Percentiles rank a stretch among this genome's conserved stretches.
phyloP scores from a whole-genome alignment of 176 grass and related monocot species.

The Ensete glaucum region DNA sequence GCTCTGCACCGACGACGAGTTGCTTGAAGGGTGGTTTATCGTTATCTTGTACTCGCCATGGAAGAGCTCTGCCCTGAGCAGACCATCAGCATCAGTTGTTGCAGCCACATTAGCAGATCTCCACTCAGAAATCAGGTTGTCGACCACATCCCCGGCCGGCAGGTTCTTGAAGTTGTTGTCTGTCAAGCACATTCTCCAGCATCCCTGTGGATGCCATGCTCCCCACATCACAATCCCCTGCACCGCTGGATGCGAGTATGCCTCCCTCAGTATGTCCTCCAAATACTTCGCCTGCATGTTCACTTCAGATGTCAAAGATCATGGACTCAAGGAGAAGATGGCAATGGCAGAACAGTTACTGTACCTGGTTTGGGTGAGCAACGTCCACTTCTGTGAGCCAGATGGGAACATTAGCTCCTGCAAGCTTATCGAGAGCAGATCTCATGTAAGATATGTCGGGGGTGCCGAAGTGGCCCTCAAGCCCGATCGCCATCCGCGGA shows the following conservation, averaged over 20 bases:
- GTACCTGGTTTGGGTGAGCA: slow-evolving; percentile 23
- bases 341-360: background rate
- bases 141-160: slow-evolving; percentile 54
- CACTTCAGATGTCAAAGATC: background rate
- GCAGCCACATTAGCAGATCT: slow-evolving; percentile 20
- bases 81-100: slow-evolving; percentile 43
- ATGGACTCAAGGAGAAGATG: background rate
- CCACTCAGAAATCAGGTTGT: slow-evolving; percentile 70
- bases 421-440: slow-evolving; percentile 49
- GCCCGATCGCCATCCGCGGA: slow-evolving; percentile 52
- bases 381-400: slow-evolving; percentile 95
- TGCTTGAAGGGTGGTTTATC: slow-evolving; percentile 38
- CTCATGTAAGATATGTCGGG: slow-evolving; percentile 80
- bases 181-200: slow-evolving; percentile 78
- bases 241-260: slow-evolving; percentile 75
- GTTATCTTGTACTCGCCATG: slow-evolving; percentile 67
- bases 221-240: slow-evolving; percentile 65
- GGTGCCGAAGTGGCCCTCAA: slow-evolving; percentile 58
- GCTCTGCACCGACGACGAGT: slow-evolving; percentile 41
- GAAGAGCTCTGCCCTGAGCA: slow-evolving; percentile 40
- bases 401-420: slow-evolving; percentile 41
- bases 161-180: slow-evolving; percentile 68
- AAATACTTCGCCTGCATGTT: slow-evolving; percentile 37
- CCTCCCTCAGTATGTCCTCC: slow-evolving; percentile 67
- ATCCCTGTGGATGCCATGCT: slow-evolving; percentile 46